Base-by-base conservation (phyloP, 768 basidiomycete species). In the Trametes punicea region DNA sequence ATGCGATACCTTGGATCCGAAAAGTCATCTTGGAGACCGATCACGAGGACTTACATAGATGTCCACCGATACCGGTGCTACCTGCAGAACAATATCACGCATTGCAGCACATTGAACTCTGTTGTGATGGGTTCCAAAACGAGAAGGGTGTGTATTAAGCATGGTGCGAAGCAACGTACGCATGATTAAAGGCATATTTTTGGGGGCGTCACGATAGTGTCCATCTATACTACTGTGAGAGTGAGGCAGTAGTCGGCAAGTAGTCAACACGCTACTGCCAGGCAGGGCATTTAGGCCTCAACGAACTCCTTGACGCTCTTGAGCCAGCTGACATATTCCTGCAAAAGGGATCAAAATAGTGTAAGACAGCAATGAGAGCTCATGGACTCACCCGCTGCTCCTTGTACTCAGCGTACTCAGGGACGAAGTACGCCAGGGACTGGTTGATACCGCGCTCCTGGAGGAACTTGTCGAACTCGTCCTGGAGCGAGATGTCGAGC, bases 241-340 rank as follows among this genome's bases (percentile, higher is more conserved):
- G 13, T 20, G 30, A 11, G 10, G 21, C 20, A 25, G 38, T 16
- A 38, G 4, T 16, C n/a, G 27, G 36, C 15, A 6, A 21, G 38
- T 0, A 2, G 27, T 34, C 20, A 39, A 23, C 25, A 27, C 16
- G 25, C 18, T 11, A 13, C 6, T 8, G 16, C 15, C 15, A 36
- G 15, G 23, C 5, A 36, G 6, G 26, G 25, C 6, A 30, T 47
- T 58, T 55, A 69, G 16, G 62, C 67, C 60, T 95, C 90, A 59
- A 98, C 74, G 67, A 97, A 98, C 20, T 67, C 69, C 79, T 91
- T 88, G 71, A 96, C 85, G 63, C 83, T 84, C 64, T 80, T 73
- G 65, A 98, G 74, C 95, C 95, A 98, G 62, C 76, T 78, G 65
- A 93, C 82, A 73, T 98, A 98, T 75, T 98, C 95, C 93, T 94